A percentile compares a stretch with the other conserved stretches of the same genome.
These are phyloP conservation scores for Tagetes erecta DNA, from an alignment of 129 eudicot genomes.

Conservation along the genomic window DNA sequence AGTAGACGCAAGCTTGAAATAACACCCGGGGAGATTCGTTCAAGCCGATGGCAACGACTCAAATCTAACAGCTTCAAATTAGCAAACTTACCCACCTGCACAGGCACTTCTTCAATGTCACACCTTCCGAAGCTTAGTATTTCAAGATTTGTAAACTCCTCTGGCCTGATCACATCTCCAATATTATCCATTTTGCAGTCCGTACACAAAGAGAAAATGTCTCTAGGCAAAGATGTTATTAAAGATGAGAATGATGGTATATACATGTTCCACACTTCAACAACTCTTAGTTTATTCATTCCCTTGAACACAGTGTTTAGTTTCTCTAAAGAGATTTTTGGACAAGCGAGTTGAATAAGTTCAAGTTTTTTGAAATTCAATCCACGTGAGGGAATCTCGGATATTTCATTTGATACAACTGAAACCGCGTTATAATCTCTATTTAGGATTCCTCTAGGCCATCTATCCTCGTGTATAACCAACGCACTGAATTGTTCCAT, in stretches of 20 bases:
- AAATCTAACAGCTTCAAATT: conserved; percentile 41
- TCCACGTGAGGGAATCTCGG: too few relatives aligned
- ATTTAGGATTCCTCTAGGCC: too few relatives aligned
- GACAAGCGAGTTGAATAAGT: conserved; percentile 40
- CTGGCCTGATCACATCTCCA: conserved; percentile 27
- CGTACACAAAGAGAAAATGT: conserved; percentile 27
- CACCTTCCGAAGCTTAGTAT: conserved; percentile 39
- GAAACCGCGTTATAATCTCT: too few relatives aligned
- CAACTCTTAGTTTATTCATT: conserved; percentile 31
- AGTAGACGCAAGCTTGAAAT: conserved; percentile 35
- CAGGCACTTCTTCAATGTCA: conserved; percentile 35
- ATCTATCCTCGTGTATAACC: too few relatives aligned
- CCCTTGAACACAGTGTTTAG: conserved; percentile 23
- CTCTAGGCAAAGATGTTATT: conserved; percentile 29
- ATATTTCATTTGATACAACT: too few relatives aligned
- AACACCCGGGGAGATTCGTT: conserved; percentile 37
- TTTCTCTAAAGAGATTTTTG: conserved; percentile 31
- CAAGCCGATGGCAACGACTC: conserved; percentile 31
- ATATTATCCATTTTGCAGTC: conserved; percentile 34
- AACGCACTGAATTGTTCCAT: too few relatives aligned
- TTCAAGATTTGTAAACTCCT: conserved; percentile 40
- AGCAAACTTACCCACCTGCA: conserved; percentile 30
- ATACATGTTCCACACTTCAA: conserved; percentile 39
- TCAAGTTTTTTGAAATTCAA: conserved; percentile 22
- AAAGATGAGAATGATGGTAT: conserved; percentile 27